Conservation (phyloP, 805 yeast species). For the Ogataea dorogensis region DNA sequence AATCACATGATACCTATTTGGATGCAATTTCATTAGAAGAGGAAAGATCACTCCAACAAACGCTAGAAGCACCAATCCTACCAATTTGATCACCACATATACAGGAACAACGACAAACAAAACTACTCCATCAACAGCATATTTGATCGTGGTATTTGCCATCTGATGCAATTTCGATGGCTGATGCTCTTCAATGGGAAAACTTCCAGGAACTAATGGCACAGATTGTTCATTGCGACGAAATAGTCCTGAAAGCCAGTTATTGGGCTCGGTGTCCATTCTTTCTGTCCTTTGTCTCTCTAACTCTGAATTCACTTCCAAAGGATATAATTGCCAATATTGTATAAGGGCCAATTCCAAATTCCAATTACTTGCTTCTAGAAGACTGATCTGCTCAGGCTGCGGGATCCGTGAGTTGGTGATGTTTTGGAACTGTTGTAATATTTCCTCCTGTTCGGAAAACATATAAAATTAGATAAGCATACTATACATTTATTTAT, state of each 20-base stretch:
- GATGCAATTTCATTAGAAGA: slow-evolving; percentile 22
- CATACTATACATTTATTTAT: slow-evolving; percentile 2
- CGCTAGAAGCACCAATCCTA: slow-evolving; percentile 19
- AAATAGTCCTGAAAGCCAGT: slow-evolving; percentile 5
- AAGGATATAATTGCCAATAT: slow-evolving; percentile 25
- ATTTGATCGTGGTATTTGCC: slow-evolving; percentile 15
- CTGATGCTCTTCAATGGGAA: slow-evolving; percentile 18
- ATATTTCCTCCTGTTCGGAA: slow-evolving; percentile 19
- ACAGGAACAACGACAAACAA: slow-evolving; percentile 28
- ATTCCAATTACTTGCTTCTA: slow-evolving; percentile 28
- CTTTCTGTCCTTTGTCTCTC: slow-evolving; percentile 10
- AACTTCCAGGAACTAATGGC: slow-evolving; percentile 26
- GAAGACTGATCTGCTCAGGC: slow-evolving; percentile 20
- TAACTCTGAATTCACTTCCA: slow-evolving; percentile 14
- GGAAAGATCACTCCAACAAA: slow-evolving; percentile 26
- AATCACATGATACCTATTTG: slow-evolving; percentile 22
- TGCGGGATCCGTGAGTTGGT: slow-evolving; percentile 16
- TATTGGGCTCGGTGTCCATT: not conserved
- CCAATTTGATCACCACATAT: slow-evolving; percentile 21
- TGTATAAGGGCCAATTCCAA: slow-evolving; percentile 27
- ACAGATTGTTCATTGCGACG: slow-evolving; percentile 4
- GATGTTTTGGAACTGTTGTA: slow-evolving; percentile 22
- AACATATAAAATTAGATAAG: slow-evolving; percentile 8
- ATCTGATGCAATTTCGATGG: slow-evolving; percentile 26
- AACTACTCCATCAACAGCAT: slow-evolving; percentile 14